Conservation (phyloP, 73 alveolate species). For the Tetrahymena elliotti region DNA sequence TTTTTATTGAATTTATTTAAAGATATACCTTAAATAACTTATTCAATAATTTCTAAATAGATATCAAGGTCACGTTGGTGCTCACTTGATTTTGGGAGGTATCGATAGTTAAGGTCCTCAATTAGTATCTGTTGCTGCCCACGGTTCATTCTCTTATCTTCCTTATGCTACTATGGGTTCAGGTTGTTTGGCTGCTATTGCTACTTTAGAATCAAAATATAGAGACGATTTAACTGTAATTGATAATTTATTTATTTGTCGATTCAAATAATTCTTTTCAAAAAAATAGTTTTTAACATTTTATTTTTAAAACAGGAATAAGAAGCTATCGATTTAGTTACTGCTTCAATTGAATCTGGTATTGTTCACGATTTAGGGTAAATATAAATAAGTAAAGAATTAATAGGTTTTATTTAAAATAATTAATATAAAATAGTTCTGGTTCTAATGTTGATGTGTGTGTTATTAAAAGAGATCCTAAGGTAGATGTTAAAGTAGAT, state of each 20-base stretch:
- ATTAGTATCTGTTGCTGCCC: constrained; percentile 80
- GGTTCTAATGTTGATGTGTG: constrained; percentile 92
- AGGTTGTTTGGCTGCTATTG: constrained; percentile 98
- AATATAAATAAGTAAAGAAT: neutral
- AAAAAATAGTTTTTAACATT: too few species aligned
- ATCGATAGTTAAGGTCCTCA: constrained; percentile 86
- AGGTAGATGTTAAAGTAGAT: constrained; percentile 46
- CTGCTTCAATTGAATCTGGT: constrained; percentile 92
- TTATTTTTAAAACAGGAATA: constrained; percentile 50
- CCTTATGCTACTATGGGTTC: constrained; percentile 97
- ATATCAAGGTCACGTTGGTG: constrained; percentile 90
- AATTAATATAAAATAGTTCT: constrained; percentile 19
- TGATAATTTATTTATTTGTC: neutral
- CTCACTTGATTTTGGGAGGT: constrained; percentile 98
- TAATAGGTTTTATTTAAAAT: neutral
- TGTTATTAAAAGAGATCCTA: constrained; percentile 61
- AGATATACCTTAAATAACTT: neutral
- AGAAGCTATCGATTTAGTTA: constrained; percentile 74
- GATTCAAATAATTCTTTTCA: too few species aligned
- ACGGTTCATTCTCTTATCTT: constrained; percentile 84
- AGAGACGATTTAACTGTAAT: constrained; percentile 69
- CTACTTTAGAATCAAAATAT: constrained; percentile 91
- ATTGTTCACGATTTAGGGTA: constrained; percentile 96
- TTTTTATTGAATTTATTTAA: neutral
- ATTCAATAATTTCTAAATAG: neutral